These are phyloP conservation scores for Rubia tinctorum DNA, from an alignment of 305 asterid genomes.

Conservation along the genomic window DNA sequence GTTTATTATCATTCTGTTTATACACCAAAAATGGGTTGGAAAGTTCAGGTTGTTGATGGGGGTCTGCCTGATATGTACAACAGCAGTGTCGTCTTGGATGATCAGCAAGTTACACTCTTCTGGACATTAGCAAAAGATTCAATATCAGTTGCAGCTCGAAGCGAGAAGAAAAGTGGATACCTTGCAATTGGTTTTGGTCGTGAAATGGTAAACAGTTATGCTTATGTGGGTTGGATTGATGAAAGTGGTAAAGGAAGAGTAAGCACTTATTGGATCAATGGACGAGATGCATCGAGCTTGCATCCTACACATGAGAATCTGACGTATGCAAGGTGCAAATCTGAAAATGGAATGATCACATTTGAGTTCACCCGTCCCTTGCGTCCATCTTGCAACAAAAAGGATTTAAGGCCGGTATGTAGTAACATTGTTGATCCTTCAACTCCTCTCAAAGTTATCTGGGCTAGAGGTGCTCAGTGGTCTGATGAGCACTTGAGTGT, in stretches of 20 bases:
- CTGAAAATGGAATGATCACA: constrained; percentile 91
- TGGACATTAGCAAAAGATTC: constrained; percentile 85
- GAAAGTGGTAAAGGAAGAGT: constrained; percentile 77
- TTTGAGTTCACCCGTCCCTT: constrained; percentile 93
- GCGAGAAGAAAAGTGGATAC: constrained; percentile 95
- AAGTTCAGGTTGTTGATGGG: constrained; percentile 96
- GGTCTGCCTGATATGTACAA: constrained; percentile 96
- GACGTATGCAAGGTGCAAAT: constrained; percentile 90
- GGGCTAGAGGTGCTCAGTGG: constrained; percentile 99
- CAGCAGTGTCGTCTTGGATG: constrained; percentile 88
- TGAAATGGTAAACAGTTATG: constrained; percentile 78
- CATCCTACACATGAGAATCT: constrained; percentile 81
- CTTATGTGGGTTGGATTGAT: constrained; percentile 93
- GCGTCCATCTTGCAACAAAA: constrained; percentile 53
- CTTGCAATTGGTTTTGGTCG: constrained; percentile 94
- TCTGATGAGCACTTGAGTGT: constrained; percentile 66
- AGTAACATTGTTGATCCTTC: constrained; percentile 83
- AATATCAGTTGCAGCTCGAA: constrained; percentile 90
- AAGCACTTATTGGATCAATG: constrained; percentile 82
- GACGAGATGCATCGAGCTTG: constrained; percentile 62
- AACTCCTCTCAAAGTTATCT: constrained; percentile 78
- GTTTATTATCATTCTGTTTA: constrained; percentile 89
- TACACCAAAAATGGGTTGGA: constrained; percentile 96
- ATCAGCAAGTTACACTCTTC: constrained; percentile 93
- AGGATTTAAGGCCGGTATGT: constrained; percentile 60